phyloP scores from a whole-genome alignment of 2,329 filamentous ascomycete species.

The Neonectria coccinea region DNA sequence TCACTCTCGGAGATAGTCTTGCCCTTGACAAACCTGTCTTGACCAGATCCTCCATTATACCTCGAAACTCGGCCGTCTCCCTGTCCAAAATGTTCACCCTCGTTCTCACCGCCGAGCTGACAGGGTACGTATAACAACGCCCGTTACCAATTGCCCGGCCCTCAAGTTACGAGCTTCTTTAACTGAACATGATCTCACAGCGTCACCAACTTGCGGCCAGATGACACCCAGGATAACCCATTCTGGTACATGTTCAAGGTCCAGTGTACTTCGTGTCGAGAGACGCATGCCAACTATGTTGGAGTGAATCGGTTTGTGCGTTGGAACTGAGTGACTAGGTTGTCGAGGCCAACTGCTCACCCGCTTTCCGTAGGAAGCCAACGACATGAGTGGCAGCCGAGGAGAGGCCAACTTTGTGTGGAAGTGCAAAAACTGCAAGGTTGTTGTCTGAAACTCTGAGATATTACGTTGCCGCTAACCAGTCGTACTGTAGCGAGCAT shows the following conservation, averaged over 20 bases:
- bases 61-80: not conserved
- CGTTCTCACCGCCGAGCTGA: constrained; percentile 74
- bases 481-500: constrained; percentile 72
- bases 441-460: constrained; percentile 49
- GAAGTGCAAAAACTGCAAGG: constrained; percentile 98
- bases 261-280: constrained; percentile 96
- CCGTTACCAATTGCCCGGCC: not conserved
- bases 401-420: constrained; percentile 99
- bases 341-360: constrained; percentile 18
- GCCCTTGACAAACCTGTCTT: constrained; percentile 8
- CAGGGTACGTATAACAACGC: constrained; percentile 65
- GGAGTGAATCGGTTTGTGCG: constrained; percentile 89
- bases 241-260: constrained; percentile 99
- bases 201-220: constrained; percentile 88
- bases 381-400: constrained; percentile 91
- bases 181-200: constrained; percentile 60
- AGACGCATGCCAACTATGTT: constrained; percentile 88
- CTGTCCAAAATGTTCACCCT: constrained; percentile 71
- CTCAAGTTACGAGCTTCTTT: constrained; percentile 26
- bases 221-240: constrained; percentile 82
- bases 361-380: constrained; percentile 74
- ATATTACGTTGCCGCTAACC: constrained; percentile 3
- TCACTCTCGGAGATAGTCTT: constrained; percentile 20
- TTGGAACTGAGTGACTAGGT: constrained; percentile 26
- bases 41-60: not conserved